phyloP scores from a whole-genome alignment of 768 basidiomycete genomes.

The Amanita exitialis region DNA sequence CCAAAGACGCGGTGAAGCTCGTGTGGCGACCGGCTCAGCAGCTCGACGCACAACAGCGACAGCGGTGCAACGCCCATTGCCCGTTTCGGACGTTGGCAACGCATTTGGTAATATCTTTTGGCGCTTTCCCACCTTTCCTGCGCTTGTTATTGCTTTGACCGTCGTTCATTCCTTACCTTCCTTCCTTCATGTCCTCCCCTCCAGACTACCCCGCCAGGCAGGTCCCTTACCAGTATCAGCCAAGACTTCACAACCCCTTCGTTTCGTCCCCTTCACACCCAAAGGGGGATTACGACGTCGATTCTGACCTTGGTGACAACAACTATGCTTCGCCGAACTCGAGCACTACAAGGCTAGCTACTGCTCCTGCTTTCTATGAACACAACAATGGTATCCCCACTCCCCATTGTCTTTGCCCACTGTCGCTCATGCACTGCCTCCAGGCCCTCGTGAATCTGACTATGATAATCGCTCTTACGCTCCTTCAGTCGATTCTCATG shows the following conservation, averaged over 20 bases:
- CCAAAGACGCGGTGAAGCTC: conserved; percentile 24
- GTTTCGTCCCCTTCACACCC: conserved; percentile 17
- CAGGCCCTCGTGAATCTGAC: conserved; percentile 23
- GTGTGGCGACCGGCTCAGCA: conserved; percentile 34
- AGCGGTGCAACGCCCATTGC: conserved; percentile 37
- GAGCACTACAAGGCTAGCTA: conserved; percentile 47
- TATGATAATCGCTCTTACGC: conserved; percentile 35
- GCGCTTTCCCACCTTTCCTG: background rate
- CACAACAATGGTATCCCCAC: conserved; percentile 20
- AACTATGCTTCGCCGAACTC: conserved; percentile 35
- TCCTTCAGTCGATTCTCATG: conserved; percentile 52
- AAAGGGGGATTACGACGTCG: conserved; percentile 32
- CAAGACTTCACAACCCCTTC: conserved; percentile 20
- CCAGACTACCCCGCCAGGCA: background rate
- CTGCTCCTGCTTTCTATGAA: conserved; percentile 31
- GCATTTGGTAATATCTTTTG: background rate
- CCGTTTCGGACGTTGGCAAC: background rate
- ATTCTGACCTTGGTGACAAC: conserved; percentile 43
- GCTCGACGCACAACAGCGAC: conserved; percentile 36
- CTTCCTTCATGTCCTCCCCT: conserved; percentile 1
- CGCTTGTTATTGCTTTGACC: conserved; percentile 6
- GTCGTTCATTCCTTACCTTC: conserved; percentile 2
- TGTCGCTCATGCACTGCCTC: conserved; percentile 6
- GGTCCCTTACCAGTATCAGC: conserved; percentile 3
- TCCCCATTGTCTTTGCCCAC: conserved; percentile 5